These are phyloP conservation scores for Chenopodium album DNA, from an alignment of 148 eudicot species.

Conservation along the genomic window DNA sequence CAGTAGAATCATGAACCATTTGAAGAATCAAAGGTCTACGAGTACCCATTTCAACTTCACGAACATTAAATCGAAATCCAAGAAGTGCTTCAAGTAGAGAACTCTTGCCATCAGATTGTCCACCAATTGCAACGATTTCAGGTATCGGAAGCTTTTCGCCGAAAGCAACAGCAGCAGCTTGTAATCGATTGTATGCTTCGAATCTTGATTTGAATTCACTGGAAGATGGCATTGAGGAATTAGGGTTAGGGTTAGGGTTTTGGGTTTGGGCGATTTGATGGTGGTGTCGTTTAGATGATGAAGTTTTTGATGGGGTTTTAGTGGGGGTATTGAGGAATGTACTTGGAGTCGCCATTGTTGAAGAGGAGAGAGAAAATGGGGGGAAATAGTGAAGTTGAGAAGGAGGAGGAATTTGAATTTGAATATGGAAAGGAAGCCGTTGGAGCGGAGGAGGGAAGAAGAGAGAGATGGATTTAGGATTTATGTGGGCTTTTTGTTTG, in stretches of 20 bases:
- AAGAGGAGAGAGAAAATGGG: slow-evolving; percentile 14
- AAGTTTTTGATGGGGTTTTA: slow-evolving; percentile 45
- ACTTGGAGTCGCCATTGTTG: slow-evolving; percentile 41
- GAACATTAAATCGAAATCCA: slow-evolving; percentile 88
- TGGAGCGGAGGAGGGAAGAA: slow-evolving; percentile 5
- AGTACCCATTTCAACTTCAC: slow-evolving; percentile 99
- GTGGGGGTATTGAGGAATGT: slow-evolving; percentile 46
- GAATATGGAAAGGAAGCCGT: slow-evolving; percentile 29
- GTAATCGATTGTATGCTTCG: slow-evolving; percentile 91
- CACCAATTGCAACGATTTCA: slow-evolving; percentile 91
- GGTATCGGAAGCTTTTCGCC: slow-evolving; percentile 97
- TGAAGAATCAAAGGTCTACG: slow-evolving; percentile 87
- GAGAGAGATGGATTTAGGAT: too few relatives aligned
- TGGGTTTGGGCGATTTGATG: slow-evolving; percentile 37
- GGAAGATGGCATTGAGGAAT: slow-evolving; percentile 21
- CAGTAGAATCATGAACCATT: slow-evolving; percentile 87
- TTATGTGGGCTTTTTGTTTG: not conserved
- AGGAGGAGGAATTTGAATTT: slow-evolving; percentile 38
- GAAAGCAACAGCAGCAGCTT: slow-evolving; percentile 94
- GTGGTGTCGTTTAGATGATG: slow-evolving; percentile 45
- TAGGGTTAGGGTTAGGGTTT: slow-evolving; percentile 32
- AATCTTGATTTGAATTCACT: slow-evolving; percentile 60
- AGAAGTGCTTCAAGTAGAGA: slow-evolving; percentile 96
- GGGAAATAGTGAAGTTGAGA: not conserved
- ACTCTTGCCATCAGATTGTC: slow-evolving; percentile 99